phyloP scores from a whole-genome alignment of 768 basidiomycete genomes.

The Artomyces pyxidatus region DNA sequence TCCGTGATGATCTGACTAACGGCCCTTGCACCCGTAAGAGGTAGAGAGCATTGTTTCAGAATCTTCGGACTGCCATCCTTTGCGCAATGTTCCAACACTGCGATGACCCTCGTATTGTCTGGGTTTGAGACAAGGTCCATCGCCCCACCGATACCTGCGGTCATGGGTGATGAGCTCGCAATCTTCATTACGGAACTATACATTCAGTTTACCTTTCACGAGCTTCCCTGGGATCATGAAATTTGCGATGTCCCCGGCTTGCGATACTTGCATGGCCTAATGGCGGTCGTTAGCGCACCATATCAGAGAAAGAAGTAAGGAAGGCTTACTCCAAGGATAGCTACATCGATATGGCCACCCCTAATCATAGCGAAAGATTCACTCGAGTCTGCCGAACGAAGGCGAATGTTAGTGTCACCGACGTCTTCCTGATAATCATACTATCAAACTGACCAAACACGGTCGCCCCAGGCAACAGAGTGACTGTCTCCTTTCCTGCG shows the following conservation, averaged over 20 bases:
- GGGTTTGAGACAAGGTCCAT: constrained; percentile 98
- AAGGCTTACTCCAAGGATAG: constrained; percentile 77
- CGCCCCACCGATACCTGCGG: constrained; percentile 82
- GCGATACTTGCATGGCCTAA: constrained; percentile 95
- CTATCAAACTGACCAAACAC: constrained; percentile 60
- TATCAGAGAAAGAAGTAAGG: neutral
- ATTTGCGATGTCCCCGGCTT: constrained; percentile 90
- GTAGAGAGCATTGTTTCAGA: constrained; percentile 70
- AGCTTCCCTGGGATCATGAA: constrained; percentile 98
- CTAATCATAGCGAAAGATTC: constrained; percentile 98
- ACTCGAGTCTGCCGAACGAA: constrained; percentile 62
- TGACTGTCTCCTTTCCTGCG: constrained; percentile 92
- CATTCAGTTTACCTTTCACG: constrained; percentile 63
- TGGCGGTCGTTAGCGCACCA: neutral
- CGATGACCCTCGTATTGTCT: constrained; percentile 89
- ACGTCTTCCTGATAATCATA: neutral
- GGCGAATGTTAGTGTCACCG: neutral
- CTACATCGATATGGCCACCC: constrained; percentile 89
- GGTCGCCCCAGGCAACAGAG: constrained; percentile 85
- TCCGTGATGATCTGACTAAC: constrained; percentile 94
- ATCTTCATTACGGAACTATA: too few species aligned
- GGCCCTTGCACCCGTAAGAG: constrained; percentile 80
- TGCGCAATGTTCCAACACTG: constrained; percentile 82
- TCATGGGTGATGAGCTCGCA: too few species aligned
- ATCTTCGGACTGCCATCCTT: constrained; percentile 90